Conservation (phyloP, 495 filamentous ascomycete species). For the Penicillium cinerascens region DNA sequence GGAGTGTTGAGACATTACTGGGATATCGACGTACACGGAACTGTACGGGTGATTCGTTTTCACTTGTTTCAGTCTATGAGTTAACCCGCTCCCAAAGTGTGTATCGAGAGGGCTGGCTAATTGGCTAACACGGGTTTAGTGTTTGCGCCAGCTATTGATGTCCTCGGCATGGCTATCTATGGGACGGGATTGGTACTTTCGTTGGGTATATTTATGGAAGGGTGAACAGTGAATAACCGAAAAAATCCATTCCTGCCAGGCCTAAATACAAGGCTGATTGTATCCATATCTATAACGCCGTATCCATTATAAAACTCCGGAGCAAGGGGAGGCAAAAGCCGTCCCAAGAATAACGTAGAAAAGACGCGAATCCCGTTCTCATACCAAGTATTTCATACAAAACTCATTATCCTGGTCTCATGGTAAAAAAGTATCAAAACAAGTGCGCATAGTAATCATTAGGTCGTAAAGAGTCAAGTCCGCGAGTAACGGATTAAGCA, state of each 20-base stretch:
- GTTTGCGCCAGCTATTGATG: conserved; percentile 52
- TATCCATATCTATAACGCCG: neutral
- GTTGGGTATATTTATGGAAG: conserved; percentile 62
- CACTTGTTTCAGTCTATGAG: conserved; percentile 52
- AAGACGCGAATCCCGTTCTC: neutral
- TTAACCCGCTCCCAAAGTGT: neutral
- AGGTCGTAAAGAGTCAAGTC: conserved; percentile 1
- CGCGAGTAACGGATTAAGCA: conserved; percentile 6
- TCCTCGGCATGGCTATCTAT: conserved; percentile 60
- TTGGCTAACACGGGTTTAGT: conserved; percentile 27
- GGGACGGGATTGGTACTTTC: conserved; percentile 57
- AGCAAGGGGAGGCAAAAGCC: conserved; percentile 2
- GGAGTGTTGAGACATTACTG: conserved; percentile 55
- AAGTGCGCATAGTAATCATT: neutral
- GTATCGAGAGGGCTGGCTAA: too few relatives aligned
- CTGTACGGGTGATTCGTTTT: conserved; percentile 60
- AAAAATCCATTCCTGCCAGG: too few relatives aligned
- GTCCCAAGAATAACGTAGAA: neutral
- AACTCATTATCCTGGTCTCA: neutral
- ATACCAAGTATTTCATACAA: neutral
- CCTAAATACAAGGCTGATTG: neutral
- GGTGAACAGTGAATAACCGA: too few relatives aligned
- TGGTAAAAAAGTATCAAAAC: neutral
- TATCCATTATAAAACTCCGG: conserved; percentile 4
- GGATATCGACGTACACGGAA: conserved; percentile 56